These are phyloP conservation scores for Ziziphus jujuba DNA, from an alignment of 306 rosid species.

Conservation along the genomic window DNA sequence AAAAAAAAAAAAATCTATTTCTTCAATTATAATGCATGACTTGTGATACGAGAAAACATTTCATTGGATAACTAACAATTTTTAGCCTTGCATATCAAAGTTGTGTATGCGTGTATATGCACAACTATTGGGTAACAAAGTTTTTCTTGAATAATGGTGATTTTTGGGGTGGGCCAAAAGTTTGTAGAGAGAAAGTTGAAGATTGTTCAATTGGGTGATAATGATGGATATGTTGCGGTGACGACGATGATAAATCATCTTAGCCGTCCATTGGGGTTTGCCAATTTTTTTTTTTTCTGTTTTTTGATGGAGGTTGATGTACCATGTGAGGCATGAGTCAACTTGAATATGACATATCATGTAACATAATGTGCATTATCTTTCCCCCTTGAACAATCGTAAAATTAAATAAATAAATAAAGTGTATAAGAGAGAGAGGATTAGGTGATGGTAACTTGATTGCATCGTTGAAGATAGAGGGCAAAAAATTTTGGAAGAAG, in stretches of 20 bases:
- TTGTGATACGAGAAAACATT: too few species aligned
- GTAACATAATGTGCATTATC: slow-evolving; percentile 16
- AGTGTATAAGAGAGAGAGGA: too few species aligned
- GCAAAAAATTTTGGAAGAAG: too few species aligned
- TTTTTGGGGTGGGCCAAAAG: not conserved
- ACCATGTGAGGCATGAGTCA: slow-evolving; percentile 3
- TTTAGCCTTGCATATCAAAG: too few species aligned
- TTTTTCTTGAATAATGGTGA: not conserved
- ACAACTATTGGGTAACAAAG: not conserved
- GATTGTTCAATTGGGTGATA: not conserved
- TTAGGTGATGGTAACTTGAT: too few species aligned
- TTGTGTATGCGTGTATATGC: too few species aligned
- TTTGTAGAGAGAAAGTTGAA: not conserved
- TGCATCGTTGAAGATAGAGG: too few species aligned
- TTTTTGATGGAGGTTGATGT: slow-evolving; percentile 6
- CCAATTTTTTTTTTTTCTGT: not conserved
- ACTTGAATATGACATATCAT: slow-evolving; percentile 19
- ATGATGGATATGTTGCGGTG: not conserved
- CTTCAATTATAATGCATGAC: too few species aligned
- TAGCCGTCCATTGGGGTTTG: slow-evolving; percentile 5
- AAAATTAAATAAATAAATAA: not conserved
- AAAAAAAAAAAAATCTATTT: too few species aligned
- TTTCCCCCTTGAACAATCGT: not conserved
- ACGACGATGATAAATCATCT: not conserved
- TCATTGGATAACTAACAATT: too few species aligned